Conservation (phyloP, 441 rosid genomes). For the Pelargonium hybrid region DNA sequence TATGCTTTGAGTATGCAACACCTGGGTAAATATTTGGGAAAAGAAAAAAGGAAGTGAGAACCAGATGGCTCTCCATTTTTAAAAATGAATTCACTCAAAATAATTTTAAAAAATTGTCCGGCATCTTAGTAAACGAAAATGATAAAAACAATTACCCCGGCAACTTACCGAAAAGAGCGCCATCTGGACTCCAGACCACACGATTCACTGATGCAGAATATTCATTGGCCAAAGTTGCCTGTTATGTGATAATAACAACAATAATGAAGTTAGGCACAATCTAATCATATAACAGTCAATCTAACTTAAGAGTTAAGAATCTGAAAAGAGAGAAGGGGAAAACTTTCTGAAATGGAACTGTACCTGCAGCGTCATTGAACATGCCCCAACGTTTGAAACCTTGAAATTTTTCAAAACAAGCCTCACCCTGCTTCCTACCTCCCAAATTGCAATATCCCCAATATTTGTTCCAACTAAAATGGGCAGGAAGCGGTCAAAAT, state of each 20-base stretch:
- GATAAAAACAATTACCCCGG: neutral
- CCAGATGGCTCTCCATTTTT: neutral
- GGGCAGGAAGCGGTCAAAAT: slow-evolving; percentile 2
- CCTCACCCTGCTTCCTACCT: slow-evolving; percentile 53
- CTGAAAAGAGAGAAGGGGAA: neutral
- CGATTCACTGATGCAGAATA: slow-evolving; percentile 57
- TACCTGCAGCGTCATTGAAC: slow-evolving; percentile 61
- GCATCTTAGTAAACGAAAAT: neutral
- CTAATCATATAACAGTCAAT: slow-evolving; percentile 15
- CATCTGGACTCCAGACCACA: slow-evolving; percentile 85
- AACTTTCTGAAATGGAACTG: slow-evolving; percentile 14
- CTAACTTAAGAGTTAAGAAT: neutral
- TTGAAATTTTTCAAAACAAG: slow-evolving; percentile 50
- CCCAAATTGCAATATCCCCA: slow-evolving; percentile 70
- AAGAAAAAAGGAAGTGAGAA: slow-evolving; percentile 11
- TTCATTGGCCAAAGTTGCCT: slow-evolving; percentile 57
- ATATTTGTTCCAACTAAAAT: slow-evolving; percentile 66
- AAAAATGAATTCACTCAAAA: neutral
- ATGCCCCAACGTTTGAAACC: slow-evolving; percentile 50
- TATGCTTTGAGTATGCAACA: slow-evolving; percentile 75
- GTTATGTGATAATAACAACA: neutral
- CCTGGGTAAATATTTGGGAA: slow-evolving; percentile 31
- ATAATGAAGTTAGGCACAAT: neutral
- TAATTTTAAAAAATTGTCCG: neutral
- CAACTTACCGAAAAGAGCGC: slow-evolving; percentile 56